Conservation (phyloP, 768 basidiomycete genomes). For the Leccinum rimulosum region DNA sequence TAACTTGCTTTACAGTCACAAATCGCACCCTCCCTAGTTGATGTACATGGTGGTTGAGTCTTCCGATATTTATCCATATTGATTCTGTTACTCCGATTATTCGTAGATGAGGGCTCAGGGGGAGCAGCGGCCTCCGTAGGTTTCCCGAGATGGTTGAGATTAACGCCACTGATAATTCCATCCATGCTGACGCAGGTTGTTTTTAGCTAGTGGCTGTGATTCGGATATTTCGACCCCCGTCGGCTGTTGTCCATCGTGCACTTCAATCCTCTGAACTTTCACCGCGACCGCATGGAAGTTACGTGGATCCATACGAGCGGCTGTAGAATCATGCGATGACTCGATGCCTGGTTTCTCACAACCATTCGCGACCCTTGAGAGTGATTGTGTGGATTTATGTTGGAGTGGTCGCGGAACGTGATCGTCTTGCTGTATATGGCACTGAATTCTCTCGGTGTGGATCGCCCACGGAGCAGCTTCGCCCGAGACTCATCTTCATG, state of each 20-base stretch:
- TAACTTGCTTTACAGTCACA: not conserved
- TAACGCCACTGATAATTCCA: too few relatives aligned
- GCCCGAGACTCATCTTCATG: too few relatives aligned
- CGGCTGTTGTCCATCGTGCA: too few relatives aligned
- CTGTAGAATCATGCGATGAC: not conserved
- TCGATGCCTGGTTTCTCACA: not conserved
- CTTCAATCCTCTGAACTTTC: not conserved
- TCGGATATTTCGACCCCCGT: too few relatives aligned
- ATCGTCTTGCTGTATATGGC: too few relatives aligned
- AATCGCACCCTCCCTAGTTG: not conserved
- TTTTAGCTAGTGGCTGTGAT: not conserved
- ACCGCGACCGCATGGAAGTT: not conserved
- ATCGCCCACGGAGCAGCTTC: too few relatives aligned
- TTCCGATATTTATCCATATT: not conserved
- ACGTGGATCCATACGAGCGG: not conserved
- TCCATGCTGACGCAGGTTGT: not conserved
- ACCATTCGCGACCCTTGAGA: too few relatives aligned
- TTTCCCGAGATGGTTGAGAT: too few relatives aligned
- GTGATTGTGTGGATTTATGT: too few relatives aligned
- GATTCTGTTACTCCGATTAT: not conserved
- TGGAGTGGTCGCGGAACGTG: too few relatives aligned
- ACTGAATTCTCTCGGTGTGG: too few relatives aligned
- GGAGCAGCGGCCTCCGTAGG: not conserved
- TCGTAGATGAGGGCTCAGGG: too few relatives aligned
- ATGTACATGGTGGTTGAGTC: not conserved